A percentile compares a stretch with the other conserved stretches of the same genome.
Conservation (phyloP, 148 eudicot genomes). For the Rhododendron ovatum region DNA sequence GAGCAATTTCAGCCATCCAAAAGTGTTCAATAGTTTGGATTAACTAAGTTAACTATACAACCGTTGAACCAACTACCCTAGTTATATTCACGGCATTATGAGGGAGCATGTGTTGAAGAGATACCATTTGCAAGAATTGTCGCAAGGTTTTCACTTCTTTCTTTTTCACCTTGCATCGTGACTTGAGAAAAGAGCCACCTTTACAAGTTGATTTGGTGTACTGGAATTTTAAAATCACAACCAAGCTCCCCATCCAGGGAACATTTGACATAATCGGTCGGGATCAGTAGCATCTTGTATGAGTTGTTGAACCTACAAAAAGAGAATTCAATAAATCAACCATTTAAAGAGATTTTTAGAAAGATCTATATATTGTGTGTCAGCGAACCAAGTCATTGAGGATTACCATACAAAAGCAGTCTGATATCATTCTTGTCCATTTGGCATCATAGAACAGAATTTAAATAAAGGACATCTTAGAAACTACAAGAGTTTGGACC, state of each 20-base stretch:
- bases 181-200: background rate
- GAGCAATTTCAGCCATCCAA: background rate
- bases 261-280: conserved; percentile 85
- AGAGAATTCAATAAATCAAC: background rate
- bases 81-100: background rate
- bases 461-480: background rate
- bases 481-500: background rate
- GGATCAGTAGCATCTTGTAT: conserved; percentile 96
- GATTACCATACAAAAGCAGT: background rate
- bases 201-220: conserved; percentile 1
- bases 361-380: background rate
- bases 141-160: background rate
- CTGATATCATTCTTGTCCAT: background rate
- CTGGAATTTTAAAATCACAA: conserved; percentile 29
- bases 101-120: background rate
- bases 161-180: background rate
- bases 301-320: conserved; percentile 83
- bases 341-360: background rate
- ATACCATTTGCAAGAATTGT: background rate
- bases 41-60: background rate
- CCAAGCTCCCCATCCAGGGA: conserved; percentile 99
- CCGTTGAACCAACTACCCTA: background rate
- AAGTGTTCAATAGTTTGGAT: too few species aligned
- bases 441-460: background rate
- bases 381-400: background rate